Evolutionary conservation across 2,329 filamentous ascomycete species (phyloP).

Genomic region (Neonectria neomacrospora): DNA sequence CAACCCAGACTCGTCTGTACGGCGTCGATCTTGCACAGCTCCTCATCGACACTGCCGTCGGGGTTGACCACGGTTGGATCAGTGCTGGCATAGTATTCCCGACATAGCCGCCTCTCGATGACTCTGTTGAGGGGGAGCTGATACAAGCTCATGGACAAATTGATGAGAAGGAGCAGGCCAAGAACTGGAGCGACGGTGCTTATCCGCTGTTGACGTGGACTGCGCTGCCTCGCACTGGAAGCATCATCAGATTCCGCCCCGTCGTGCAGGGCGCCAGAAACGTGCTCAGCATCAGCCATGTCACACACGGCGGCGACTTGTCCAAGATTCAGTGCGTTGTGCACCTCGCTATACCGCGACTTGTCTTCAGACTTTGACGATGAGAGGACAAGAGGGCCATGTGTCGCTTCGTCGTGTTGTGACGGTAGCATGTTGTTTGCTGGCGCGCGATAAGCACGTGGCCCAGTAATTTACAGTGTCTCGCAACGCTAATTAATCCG

Average conservation of each 20-base stretch:
- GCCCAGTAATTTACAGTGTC: neutral
- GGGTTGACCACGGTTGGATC: constrained; percentile 48
- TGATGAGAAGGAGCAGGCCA: constrained; percentile 56
- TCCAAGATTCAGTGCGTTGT: neutral
- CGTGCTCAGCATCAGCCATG: constrained; percentile 12
- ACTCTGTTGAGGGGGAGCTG: constrained; percentile 60
- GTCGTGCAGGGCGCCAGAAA: neutral
- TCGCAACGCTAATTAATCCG: neutral
- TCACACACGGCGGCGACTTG: neutral
- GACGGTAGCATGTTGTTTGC: neutral
- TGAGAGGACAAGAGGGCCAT: no score
- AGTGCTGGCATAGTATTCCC: constrained; percentile 58
- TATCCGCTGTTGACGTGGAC: constrained; percentile 9
- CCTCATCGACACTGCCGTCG: constrained; percentile 59
- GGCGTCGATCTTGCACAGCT: constrained; percentile 63
- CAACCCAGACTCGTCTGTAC: constrained; percentile 63
- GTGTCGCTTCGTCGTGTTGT: neutral
- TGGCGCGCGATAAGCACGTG: neutral
- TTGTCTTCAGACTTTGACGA: neutral
- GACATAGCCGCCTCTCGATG: constrained; percentile 60
- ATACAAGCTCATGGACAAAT: constrained; percentile 60
- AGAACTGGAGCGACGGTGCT: constrained; percentile 46
- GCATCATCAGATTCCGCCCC: constrained; percentile 8
- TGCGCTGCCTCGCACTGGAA: constrained; percentile 2
- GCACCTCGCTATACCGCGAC: neutral